Base-by-base conservation (phyloP, 1,139 yeast genomes). In the Geotrichum histeridarum region DNA sequence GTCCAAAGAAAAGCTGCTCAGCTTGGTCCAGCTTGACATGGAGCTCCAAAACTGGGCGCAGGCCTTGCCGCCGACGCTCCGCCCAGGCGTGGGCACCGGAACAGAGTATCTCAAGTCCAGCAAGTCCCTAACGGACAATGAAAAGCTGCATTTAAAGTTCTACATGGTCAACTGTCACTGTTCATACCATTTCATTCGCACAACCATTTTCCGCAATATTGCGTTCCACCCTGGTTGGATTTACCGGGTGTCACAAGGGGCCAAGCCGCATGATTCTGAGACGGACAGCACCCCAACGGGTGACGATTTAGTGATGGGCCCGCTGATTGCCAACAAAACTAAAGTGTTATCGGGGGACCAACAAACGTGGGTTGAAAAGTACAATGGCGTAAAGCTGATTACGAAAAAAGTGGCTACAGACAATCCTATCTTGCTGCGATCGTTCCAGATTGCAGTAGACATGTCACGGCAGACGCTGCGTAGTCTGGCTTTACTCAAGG, bases 211-310 rank as follows among this genome's bases (percentile, higher is more conserved):
- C 54, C 63, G 70, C 12, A 53, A 63, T n/a, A 64, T 68, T 8
- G 67, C 69, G 2, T 65, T 64, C 57, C 65, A 66, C 43, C 69
- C 70, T 1, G 59, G 69, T 6, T 64, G 67, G 67, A 55, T 64
- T 7, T 57, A 60, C 48, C 33, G 55, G 8, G 51, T 61, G 14
- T 45, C 57, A 7, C 12, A 27, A 11, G 48, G 8, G 2, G 22
- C 12, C 37, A 37, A 37, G 12, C n/a, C 15, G 15, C 15, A 2
- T n/a, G 15, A n/a, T 37, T n/a, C 15, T 37, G 8, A 37, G 39
- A 11, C 39, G 39, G 17, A 33, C 12, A 33, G 6, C 37, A 33
- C 12, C 6, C 14, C 37, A 33, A 6, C 37, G 7, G 37, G 37
- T 4, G 12, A 3, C 37, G 32, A 39, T 14, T 32, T 14, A 8